phyloP scores from a whole-genome alignment of 1,284 basidiomycete species.

The Ceratobasidium sp. region DNA sequence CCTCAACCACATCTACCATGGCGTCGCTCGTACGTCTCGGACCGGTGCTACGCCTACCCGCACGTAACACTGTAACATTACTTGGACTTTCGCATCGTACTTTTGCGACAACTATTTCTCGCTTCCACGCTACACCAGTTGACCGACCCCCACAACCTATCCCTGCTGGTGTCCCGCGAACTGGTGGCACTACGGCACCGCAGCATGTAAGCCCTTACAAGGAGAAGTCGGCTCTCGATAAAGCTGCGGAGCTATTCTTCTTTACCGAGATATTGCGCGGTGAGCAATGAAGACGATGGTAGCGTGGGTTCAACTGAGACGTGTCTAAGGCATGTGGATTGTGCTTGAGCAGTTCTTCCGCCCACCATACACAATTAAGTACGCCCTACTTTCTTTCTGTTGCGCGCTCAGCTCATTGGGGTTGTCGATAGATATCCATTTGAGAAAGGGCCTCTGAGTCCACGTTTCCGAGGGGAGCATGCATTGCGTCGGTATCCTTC shows the following conservation, averaged over 20 bases:
- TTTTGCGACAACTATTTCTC: conserved; percentile 36
- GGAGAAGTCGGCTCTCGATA: conserved; percentile 88
- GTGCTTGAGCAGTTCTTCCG: conserved; percentile 98
- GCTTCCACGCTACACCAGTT: conserved; percentile 40
- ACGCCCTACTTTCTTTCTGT: conserved; percentile 42
- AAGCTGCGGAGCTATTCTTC: conserved; percentile 97
- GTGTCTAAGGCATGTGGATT: conserved; percentile 91
- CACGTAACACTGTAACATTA: conserved; percentile 18
- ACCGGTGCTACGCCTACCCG: background rate
- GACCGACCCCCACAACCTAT: conserved; percentile 34
- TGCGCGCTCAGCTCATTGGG: conserved; percentile 7
- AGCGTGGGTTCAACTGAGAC: background rate
- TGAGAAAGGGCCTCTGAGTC: conserved; percentile 97
- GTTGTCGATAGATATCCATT: conserved; percentile 76
- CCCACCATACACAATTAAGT: conserved; percentile 96
- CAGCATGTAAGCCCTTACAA: conserved; percentile 70
- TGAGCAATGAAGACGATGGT: conserved; percentile 55
- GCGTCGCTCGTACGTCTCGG: conserved; percentile 22
- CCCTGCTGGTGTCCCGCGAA: conserved; percentile 12
- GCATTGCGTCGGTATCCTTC: conserved; percentile 98
- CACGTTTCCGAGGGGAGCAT: conserved; percentile 99
- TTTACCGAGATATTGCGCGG: conserved; percentile 98
- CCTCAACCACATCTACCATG: conserved; percentile 38
- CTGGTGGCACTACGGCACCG: background rate
- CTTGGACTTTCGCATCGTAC: conserved; percentile 39